Evolutionary conservation across 306 rosid genomes (phyloP).

Genomic region (Spatholobus suberectus): DNA sequence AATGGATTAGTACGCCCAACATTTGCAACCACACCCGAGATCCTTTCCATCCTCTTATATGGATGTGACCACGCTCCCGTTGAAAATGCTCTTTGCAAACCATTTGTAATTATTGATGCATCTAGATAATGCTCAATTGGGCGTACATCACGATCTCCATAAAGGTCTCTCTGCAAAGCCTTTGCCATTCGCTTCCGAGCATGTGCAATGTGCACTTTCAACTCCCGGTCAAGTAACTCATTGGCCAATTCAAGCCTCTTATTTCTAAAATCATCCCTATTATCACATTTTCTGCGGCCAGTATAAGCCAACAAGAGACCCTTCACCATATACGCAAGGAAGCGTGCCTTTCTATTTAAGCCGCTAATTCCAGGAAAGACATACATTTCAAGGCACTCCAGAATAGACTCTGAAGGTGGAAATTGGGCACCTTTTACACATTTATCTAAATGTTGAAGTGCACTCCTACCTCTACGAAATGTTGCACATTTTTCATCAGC

Average conservation of each 20-base stretch:
- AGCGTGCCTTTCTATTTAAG: constrained; percentile 71
- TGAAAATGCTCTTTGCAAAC: constrained; percentile 94
- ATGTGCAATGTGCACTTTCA: constrained; percentile 82
- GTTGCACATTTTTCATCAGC: constrained; percentile 62
- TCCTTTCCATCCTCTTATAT: constrained; percentile 85
- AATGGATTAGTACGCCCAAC: constrained; percentile 93
- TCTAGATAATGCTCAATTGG: constrained; percentile 86
- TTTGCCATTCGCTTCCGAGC: constrained; percentile 81
- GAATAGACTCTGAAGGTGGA: constrained; percentile 78
- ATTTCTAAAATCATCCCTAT: constrained; percentile 89
- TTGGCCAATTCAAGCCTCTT: constrained; percentile 92
- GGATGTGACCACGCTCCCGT: constrained; percentile 99
- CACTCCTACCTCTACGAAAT: constrained; percentile 60
- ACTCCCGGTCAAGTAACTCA: constrained; percentile 89
- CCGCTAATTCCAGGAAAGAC: constrained; percentile 72
- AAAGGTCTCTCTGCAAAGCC: constrained; percentile 91
- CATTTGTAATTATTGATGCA: constrained; percentile 91
- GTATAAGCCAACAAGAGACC: constrained; percentile 76
- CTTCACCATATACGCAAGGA: constrained; percentile 93
- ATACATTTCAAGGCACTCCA: constrained; percentile 67
- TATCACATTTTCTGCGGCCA: constrained; percentile 78
- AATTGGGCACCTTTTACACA: constrained; percentile 58
- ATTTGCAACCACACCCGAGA: constrained; percentile 86
- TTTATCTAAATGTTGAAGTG: constrained; percentile 53
- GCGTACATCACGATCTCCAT: constrained; percentile 70